phyloP scores from a whole-genome alignment of 352 stramenopile species.

The Phytophthora citricola region DNA sequence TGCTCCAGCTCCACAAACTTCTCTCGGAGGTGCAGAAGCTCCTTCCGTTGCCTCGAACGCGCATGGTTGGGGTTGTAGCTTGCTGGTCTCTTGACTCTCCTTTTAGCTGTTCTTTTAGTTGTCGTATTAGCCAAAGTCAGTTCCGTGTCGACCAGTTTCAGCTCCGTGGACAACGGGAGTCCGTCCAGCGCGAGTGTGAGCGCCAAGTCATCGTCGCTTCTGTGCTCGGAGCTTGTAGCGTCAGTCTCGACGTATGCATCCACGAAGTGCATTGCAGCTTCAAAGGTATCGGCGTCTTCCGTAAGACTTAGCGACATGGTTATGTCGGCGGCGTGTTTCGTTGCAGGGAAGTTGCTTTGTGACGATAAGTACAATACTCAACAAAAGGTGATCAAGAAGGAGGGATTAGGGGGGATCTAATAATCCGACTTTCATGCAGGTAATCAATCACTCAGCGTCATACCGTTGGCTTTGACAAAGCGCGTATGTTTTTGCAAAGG shows the following conservation, averaged over 20 bases:
- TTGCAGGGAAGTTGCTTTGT: too few species aligned
- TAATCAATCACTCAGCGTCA: too few species aligned
- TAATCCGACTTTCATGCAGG: too few species aligned
- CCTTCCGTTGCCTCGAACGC: constrained; percentile 43
- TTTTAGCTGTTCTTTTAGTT: constrained; percentile 6
- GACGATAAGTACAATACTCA: too few species aligned
- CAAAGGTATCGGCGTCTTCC: too few species aligned
- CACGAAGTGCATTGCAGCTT: too few species aligned
- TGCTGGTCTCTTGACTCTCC: constrained; percentile 25
- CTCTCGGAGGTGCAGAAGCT: constrained; percentile 48
- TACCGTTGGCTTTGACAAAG: too few species aligned
- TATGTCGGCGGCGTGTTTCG: background rate
- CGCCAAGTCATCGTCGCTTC: too few species aligned
- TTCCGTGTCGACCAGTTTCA: constrained; percentile 15
- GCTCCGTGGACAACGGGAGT: constrained; percentile 8
- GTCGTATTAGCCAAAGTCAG: background rate
- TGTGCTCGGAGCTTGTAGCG: background rate
- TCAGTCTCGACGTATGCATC: too few species aligned
- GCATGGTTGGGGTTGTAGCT: constrained; percentile 50
- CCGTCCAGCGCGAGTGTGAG: constrained; percentile 9
- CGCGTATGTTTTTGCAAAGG: too few species aligned
- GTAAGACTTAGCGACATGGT: background rate
- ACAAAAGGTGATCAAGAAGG: too few species aligned
- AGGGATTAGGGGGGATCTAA: too few species aligned
- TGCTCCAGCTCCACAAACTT: constrained; percentile 52